phyloP scores from a whole-genome alignment of 2,329 filamentous ascomycete species.

The Elsinoe necatrix region DNA sequence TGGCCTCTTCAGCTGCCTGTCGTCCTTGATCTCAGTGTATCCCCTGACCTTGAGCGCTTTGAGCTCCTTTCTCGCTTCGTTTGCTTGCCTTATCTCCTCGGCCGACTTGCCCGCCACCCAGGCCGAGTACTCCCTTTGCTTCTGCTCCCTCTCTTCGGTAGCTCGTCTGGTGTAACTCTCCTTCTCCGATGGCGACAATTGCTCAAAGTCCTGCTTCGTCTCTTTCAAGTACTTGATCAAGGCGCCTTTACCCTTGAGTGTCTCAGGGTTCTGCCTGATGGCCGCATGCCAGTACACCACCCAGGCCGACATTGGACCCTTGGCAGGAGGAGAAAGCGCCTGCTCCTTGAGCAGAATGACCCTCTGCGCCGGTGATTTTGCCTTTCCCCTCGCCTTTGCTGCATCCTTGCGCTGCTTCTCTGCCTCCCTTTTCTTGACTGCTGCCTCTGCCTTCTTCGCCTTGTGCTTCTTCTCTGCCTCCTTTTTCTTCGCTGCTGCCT shows the following conservation, averaged over 20 bases:
- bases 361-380: conserved; percentile 19
- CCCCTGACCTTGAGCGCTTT: conserved; percentile 19
- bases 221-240: conserved; percentile 46
- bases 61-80: conserved; percentile 44
- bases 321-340: conserved; percentile 32
- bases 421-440: background rate
- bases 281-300: conserved; percentile 27
- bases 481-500: background rate
- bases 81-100: conserved; percentile 51
- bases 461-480: conserved; percentile 3
- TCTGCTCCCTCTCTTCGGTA: conserved; percentile 23
- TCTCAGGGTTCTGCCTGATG: conserved; percentile 20
- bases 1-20: conserved; percentile 43
- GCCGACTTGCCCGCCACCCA: conserved; percentile 51
- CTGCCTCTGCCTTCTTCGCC: background rate
- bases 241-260: conserved; percentile 44
- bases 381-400: background rate
- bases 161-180: conserved; percentile 6
- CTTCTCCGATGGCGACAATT: background rate
- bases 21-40: conserved; percentile 42
- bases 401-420: conserved; percentile 6
- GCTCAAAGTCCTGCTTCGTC: conserved; percentile 38
- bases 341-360: conserved; percentile 30
- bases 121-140: conserved; percentile 38
- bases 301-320: conserved; percentile 20